Conservation (phyloP, 108 stramenopile species). For the Nitzschia palea region DNA sequence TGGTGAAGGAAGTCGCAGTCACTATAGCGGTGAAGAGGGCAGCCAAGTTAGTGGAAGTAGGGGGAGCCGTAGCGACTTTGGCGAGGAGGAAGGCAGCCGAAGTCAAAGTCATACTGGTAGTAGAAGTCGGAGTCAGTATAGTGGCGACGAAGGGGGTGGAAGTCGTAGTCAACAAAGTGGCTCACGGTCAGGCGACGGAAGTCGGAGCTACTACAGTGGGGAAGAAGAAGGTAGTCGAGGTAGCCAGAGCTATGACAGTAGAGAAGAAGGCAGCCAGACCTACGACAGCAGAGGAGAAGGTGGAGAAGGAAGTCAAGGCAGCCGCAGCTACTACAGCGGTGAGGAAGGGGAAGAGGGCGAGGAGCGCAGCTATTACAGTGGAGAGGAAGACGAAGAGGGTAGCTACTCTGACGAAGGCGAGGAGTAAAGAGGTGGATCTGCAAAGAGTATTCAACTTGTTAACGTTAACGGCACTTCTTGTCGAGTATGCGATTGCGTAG, state of each 20-base stretch:
- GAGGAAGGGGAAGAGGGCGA: conserved; percentile 1
- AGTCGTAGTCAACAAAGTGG: conserved; percentile 12
- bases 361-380: conserved; percentile 17
- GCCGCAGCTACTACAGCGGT: conserved; percentile 5
- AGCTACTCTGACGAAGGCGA: too few relatives aligned
- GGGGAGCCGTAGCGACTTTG: conserved; percentile 1
- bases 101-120: not conserved
- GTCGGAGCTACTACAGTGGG: conserved; percentile 4
- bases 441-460: too few relatives aligned
- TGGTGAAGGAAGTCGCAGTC: conserved; percentile 11
- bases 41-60: conserved; percentile 3
- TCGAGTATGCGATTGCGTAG: too few relatives aligned
- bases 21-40: not conserved
- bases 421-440: too few relatives aligned
- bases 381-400: conserved; percentile 18
- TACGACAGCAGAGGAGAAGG: conserved; percentile 17
- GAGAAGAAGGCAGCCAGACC: not conserved
- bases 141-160: not conserved
- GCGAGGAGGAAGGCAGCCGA: not conserved
- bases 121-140: conserved; percentile 13
- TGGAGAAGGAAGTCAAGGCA: conserved; percentile 9
- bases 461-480: too few relatives aligned
- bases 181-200: conserved; percentile 27
- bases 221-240: conserved; percentile 7
- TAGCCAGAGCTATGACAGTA: conserved; percentile 14